Conservation (phyloP, 345 rosid genomes). For the Citrus reticulata region DNA sequence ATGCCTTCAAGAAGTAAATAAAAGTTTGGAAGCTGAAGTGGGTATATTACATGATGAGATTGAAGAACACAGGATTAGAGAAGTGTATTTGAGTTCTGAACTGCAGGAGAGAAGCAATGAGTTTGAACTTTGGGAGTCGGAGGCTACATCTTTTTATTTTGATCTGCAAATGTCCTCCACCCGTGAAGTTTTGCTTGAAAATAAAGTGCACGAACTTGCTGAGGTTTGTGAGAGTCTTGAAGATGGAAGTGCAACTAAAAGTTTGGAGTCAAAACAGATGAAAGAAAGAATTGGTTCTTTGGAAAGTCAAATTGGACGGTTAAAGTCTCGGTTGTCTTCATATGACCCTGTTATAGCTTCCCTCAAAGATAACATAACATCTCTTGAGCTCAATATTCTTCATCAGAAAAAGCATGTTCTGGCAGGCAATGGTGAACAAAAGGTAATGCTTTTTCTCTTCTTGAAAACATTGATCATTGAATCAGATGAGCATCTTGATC, state of each 20-base stretch:
- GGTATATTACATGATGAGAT: slow-evolving; percentile 37
- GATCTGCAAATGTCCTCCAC: slow-evolving; percentile 72
- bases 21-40: slow-evolving; percentile 49
- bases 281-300: slow-evolving; percentile 50
- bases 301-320: slow-evolving; percentile 57
- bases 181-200: slow-evolving; percentile 69
- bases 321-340: slow-evolving; percentile 51
- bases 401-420: slow-evolving; percentile 20
- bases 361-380: slow-evolving; percentile 43
- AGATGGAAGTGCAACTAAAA: slow-evolving; percentile 37
- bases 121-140: slow-evolving; percentile 84
- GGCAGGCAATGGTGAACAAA: slow-evolving; percentile 14
- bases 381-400: slow-evolving; percentile 49
- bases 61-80: slow-evolving; percentile 47
- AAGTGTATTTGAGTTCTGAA: slow-evolving; percentile 68
- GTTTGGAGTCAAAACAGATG: slow-evolving; percentile 50
- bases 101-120: slow-evolving; percentile 75
- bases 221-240: slow-evolving; percentile 53
- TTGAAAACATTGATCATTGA: background rate
- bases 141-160: slow-evolving; percentile 85
- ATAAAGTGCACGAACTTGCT: slow-evolving; percentile 51
- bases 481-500: background rate
- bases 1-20: slow-evolving; percentile 48
- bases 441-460: slow-evolving; percentile 28
- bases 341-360: slow-evolving; percentile 61